A percentile compares a stretch with the other conserved stretches of the same genome.
phyloP scores from a whole-genome alignment of 768 basidiomycete species.

The Gloeophyllum trabeum region DNA sequence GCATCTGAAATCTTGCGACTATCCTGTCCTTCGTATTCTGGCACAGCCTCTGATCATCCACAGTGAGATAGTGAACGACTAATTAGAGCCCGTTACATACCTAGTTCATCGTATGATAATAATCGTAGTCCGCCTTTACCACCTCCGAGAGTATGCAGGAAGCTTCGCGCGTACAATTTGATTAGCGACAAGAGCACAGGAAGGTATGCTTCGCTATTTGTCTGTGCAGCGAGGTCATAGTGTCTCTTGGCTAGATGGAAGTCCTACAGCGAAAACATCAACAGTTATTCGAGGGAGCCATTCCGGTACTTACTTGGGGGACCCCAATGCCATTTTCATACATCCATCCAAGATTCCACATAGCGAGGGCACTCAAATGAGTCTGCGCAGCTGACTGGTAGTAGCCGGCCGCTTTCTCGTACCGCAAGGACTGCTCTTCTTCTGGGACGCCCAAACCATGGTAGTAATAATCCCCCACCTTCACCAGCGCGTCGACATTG shows the following conservation, averaged over 20 bases:
- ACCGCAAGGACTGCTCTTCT: conserved; percentile 49
- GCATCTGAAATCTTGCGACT: too few relatives aligned
- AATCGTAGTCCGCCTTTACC: conserved; percentile 57
- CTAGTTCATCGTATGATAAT: conserved; percentile 45
- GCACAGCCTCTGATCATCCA: background rate
- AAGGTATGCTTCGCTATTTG: conserved; percentile 80
- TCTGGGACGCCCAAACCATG: conserved; percentile 75
- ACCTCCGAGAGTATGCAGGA: conserved; percentile 74
- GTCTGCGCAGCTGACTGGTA: conserved; percentile 94
- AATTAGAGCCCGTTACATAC: too few relatives aligned
- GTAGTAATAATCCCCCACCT: conserved; percentile 97
- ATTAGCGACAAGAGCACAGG: conserved; percentile 76
- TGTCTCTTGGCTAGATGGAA: conserved; percentile 95
- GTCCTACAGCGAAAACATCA: conserved; percentile 41
- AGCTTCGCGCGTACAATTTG: conserved; percentile 72
- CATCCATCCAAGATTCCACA: conserved; percentile 99
- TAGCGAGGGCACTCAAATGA: conserved; percentile 84
- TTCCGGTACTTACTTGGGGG: conserved; percentile 44
- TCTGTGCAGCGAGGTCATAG: conserved; percentile 84
- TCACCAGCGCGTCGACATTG: conserved; percentile 94
- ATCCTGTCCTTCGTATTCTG: background rate
- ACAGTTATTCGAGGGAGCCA: background rate
- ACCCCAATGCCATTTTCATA: conserved; percentile 95
- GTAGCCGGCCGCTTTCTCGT: conserved; percentile 87
- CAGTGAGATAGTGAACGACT: background rate